Evolutionary conservation across 2,329 filamentous ascomycete species (phyloP).

Genomic region (Colletotrichum filicis): DNA sequence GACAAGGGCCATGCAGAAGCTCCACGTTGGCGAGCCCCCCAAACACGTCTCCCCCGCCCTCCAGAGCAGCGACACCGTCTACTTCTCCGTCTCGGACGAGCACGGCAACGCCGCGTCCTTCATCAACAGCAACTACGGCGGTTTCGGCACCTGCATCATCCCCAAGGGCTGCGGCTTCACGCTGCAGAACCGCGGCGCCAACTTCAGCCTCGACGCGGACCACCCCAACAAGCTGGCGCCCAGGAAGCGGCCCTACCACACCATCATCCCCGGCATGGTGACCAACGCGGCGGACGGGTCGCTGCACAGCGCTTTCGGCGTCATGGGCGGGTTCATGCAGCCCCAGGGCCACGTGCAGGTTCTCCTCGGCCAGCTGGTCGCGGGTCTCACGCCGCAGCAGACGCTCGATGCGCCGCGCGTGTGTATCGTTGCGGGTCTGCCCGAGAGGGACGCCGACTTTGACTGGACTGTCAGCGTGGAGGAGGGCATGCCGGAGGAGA

Average conservation of each 20-base stretch:
- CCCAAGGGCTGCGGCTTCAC: slow-evolving; percentile 90
- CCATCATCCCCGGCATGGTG: slow-evolving; percentile 93
- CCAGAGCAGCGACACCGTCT: slow-evolving; percentile 90
- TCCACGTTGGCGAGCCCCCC: slow-evolving; percentile 71
- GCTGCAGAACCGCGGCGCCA: slow-evolving; percentile 91
- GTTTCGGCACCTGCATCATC: slow-evolving; percentile 89
- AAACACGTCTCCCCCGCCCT: slow-evolving; percentile 75
- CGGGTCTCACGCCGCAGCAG: slow-evolving; percentile 83
- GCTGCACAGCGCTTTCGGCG: slow-evolving; percentile 88
- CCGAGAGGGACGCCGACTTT: slow-evolving; percentile 66
- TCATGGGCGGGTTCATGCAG: slow-evolving; percentile 99
- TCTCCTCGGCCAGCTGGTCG: slow-evolving; percentile 87
- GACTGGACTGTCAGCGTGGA: slow-evolving; percentile 81
- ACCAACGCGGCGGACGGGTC: slow-evolving; percentile 80
- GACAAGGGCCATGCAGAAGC: slow-evolving; percentile 67
- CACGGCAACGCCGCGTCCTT: slow-evolving; percentile 93
- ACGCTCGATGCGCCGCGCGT: slow-evolving; percentile 92
- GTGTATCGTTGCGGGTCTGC: slow-evolving; percentile 82
- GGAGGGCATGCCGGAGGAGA: slow-evolving; percentile 79
- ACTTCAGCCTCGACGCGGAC: slow-evolving; percentile 77
- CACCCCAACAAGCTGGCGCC: slow-evolving; percentile 87
- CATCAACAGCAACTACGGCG: slow-evolving; percentile 94
- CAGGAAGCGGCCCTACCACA: slow-evolving; percentile 93
- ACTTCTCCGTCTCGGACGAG: slow-evolving; percentile 86
- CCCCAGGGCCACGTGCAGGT: slow-evolving; percentile 97